These are phyloP conservation scores for Saitozyma podzolica DNA, from an alignment of 768 basidiomycete species.

Conservation along the genomic window DNA sequence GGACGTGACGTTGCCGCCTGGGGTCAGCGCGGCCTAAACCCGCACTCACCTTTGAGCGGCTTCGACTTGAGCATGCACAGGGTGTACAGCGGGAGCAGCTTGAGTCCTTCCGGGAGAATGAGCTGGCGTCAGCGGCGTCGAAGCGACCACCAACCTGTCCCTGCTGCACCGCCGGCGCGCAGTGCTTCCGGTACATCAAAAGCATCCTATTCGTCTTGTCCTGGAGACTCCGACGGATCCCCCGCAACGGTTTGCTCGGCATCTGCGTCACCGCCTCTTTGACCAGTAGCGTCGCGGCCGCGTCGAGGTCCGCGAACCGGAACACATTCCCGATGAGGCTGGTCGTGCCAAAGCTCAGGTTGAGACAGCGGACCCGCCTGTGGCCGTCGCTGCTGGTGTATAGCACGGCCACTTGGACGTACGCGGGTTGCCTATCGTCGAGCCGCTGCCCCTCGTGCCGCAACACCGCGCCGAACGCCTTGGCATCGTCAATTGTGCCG, in stretches of 20 bases:
- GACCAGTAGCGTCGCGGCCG: constrained; percentile 68
- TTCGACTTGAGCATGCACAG: constrained; percentile 84
- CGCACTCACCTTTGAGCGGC: constrained; percentile 75
- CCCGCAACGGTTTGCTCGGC: constrained; percentile 62
- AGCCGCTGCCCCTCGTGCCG: constrained; percentile 66
- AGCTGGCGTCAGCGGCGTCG: constrained; percentile 58
- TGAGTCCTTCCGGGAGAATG: constrained; percentile 91
- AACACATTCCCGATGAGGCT: constrained; percentile 88
- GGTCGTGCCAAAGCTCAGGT: constrained; percentile 78
- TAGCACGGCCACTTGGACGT: constrained; percentile 80
- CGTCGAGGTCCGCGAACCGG: constrained; percentile 85
- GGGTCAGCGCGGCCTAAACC: not conserved
- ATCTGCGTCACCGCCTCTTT: constrained; percentile 74
- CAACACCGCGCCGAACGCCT: constrained; percentile 71
- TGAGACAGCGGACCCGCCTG: constrained; percentile 78
- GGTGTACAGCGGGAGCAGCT: constrained; percentile 75
- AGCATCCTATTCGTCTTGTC: constrained; percentile 79
- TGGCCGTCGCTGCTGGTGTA: constrained; percentile 78
- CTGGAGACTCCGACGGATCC: constrained; percentile 81
- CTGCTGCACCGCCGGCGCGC: constrained; percentile 71
- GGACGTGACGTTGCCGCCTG: constrained; percentile 83
- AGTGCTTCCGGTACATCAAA: constrained; percentile 82
- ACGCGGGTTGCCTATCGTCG: constrained; percentile 70
- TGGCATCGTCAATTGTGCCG: constrained; percentile 77
- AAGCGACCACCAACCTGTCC: constrained; percentile 68